Percentiles rank a stretch among this genome's conserved stretches.
Evolutionary conservation across 352 stramenopile species (phyloP).

Genomic region (Phytophthora pluvialis): DNA sequence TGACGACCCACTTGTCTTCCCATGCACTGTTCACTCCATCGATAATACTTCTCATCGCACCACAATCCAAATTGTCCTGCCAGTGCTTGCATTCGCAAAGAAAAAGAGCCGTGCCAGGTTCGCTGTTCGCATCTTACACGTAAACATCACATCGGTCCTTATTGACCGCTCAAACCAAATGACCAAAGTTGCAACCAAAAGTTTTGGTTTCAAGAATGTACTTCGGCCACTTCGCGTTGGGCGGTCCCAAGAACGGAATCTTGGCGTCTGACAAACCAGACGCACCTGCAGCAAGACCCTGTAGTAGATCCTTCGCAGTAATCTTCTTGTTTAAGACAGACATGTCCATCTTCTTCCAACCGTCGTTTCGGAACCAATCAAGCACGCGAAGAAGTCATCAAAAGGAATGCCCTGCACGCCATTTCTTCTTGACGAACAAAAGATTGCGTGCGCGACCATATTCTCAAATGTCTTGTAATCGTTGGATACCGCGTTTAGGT

Average conservation of each 20-base stretch:
- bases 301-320: no score
- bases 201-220: slow-evolving; percentile 14
- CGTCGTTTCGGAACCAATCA: no score
- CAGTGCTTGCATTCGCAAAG: slow-evolving; percentile 26
- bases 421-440: slow-evolving; percentile 38
- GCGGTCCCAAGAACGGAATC: slow-evolving; percentile 14
- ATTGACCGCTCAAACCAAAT: slow-evolving; percentile 1
- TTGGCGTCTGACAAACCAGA: no score
- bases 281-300: no score
- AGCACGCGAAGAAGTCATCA: slow-evolving; percentile 25
- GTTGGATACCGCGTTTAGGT: background rate
- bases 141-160: background rate
- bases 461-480: slow-evolving; percentile 33
- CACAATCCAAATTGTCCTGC: background rate
- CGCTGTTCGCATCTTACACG: background rate
- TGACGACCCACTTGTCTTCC: slow-evolving; percentile 3
- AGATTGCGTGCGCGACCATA: slow-evolving; percentile 39
- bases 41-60: slow-evolving; percentile 2
- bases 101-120: slow-evolving; percentile 2
- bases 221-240: slow-evolving; percentile 18
- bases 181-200: slow-evolving; percentile 20
- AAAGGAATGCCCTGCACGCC: slow-evolving; percentile 35
- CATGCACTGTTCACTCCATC: background rate
- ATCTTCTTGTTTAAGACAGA: no score
- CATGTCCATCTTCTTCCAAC: no score